phyloP scores from a whole-genome alignment of 345 rosid genomes.

The Salix brachista region DNA sequence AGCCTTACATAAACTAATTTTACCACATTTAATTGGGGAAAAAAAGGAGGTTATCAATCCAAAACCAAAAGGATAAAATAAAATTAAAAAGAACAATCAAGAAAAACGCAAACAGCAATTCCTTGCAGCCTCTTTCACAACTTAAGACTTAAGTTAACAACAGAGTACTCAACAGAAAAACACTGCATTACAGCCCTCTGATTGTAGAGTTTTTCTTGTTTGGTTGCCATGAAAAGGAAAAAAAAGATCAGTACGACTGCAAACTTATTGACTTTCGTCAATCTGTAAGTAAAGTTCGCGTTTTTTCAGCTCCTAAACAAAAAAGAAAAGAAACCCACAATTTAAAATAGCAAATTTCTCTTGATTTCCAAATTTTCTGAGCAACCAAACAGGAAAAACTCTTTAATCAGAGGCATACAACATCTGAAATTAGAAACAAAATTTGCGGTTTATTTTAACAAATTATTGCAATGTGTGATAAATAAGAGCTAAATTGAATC shows the following conservation, averaged over 20 bases:
- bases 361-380: constrained; percentile 22
- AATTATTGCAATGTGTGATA: constrained; percentile 29
- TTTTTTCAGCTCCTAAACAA: not conserved
- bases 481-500: constrained; percentile 11
- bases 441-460: not conserved
- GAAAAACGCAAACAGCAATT: not conserved
- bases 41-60: not conserved
- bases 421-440: not conserved
- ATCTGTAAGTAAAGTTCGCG: not conserved
- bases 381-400: constrained; percentile 22
- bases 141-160: too few relatives aligned
- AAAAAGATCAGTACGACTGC: not conserved
- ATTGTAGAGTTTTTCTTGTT: not conserved
- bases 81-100: not conserved
- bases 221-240: not conserved
- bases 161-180: not conserved
- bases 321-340: not conserved
- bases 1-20: not conserved
- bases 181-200: not conserved
- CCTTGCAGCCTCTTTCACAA: too few relatives aligned
- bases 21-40: not conserved
- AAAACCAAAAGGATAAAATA: constrained; percentile 1
- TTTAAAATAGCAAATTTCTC: constrained; percentile 6
- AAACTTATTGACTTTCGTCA: not conserved
- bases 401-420: not conserved